Evolutionary conservation across 2,329 filamentous ascomycete species (phyloP).

Genomic region (Pestalotiopsis sp.): DNA sequence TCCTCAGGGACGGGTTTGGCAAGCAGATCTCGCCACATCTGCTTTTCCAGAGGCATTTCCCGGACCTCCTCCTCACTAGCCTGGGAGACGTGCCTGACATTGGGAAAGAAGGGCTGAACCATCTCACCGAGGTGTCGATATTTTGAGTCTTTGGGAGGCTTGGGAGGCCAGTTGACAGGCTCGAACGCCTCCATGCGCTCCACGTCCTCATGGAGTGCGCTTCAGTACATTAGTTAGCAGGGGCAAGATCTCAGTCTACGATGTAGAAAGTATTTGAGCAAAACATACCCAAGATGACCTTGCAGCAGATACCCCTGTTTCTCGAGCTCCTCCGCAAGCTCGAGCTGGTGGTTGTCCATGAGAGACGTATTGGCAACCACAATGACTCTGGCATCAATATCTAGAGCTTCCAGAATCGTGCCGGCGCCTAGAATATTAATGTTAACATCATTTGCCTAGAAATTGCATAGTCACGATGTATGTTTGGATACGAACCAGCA

Average conservation of each 20-base stretch:
- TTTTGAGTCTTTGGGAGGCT: slow-evolving; percentile 5
- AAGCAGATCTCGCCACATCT: slow-evolving; percentile 10
- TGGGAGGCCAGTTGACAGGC: slow-evolving; percentile 12
- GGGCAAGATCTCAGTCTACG: not conserved
- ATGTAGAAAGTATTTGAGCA: not conserved
- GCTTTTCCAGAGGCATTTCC: not conserved
- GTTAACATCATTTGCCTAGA: slow-evolving; percentile 3
- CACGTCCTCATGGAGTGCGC: slow-evolving; percentile 6
- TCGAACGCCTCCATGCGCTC: slow-evolving; percentile 3
- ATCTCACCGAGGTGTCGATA: slow-evolving; percentile 4
- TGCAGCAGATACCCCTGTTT: slow-evolving; percentile 76
- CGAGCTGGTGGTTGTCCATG: slow-evolving; percentile 87
- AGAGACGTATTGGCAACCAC: slow-evolving; percentile 85
- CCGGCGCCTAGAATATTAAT: slow-evolving; percentile 69
- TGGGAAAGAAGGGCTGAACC: not conserved
- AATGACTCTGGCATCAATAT: slow-evolving; percentile 74
- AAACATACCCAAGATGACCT: slow-evolving; percentile 64
- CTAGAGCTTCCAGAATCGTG: slow-evolving; percentile 81
- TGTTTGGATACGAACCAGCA: slow-evolving; percentile 64
- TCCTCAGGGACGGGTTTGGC: slow-evolving; percentile 5
- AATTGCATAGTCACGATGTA: not conserved
- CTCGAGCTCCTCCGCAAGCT: slow-evolving; percentile 79
- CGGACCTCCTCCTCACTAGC: not conserved
- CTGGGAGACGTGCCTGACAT: not conserved
- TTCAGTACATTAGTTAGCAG: not conserved